A percentile compares a stretch with the other conserved stretches of the same genome.
These are phyloP conservation scores for Fusarium sp. DNA, from an alignment of 2,329 filamentous ascomycete genomes.

Conservation along the genomic window DNA sequence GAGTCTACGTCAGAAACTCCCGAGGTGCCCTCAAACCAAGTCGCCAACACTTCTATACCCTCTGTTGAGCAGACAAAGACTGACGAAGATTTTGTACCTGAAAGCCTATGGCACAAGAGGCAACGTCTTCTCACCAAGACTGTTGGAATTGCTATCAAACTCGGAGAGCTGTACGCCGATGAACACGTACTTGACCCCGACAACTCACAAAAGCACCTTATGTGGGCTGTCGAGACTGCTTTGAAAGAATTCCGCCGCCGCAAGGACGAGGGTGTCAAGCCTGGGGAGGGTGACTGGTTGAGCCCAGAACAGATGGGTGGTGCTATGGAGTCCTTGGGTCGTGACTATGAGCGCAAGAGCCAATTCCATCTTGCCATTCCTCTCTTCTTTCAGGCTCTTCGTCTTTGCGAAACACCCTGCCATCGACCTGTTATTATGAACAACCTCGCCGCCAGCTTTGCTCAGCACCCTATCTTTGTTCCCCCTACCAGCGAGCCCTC, in stretches of 20 bases:
- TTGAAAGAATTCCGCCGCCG: conserved; percentile 79
- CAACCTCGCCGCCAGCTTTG: conserved; percentile 79
- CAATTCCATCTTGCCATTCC: conserved; percentile 86
- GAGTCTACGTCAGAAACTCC: conserved; percentile 25
- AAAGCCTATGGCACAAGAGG: conserved; percentile 67
- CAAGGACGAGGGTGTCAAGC: conserved; percentile 72
- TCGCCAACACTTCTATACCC: background rate
- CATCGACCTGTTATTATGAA: conserved; percentile 89
- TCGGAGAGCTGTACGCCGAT: conserved; percentile 84
- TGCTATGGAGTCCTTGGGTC: conserved; percentile 78
- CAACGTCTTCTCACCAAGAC: conserved; percentile 78
- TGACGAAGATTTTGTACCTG: conserved; percentile 47
- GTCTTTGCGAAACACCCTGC: conserved; percentile 73
- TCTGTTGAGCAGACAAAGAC: conserved; percentile 37
- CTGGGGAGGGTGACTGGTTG: conserved; percentile 78
- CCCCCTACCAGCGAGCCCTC: conserved; percentile 44
- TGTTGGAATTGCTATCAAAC: conserved; percentile 81
- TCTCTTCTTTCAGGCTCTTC: conserved; percentile 85
- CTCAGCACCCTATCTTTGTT: conserved; percentile 68
- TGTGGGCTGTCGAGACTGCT: conserved; percentile 84
- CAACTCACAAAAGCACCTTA: conserved; percentile 76
- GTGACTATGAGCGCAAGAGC: conserved; percentile 78
- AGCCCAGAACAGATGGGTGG: conserved; percentile 77
- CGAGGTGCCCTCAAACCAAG: conserved; percentile 3
- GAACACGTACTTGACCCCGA: conserved; percentile 80